phyloP scores from a whole-genome alignment of 805 yeast species.

The Candida parachauliodes region DNA sequence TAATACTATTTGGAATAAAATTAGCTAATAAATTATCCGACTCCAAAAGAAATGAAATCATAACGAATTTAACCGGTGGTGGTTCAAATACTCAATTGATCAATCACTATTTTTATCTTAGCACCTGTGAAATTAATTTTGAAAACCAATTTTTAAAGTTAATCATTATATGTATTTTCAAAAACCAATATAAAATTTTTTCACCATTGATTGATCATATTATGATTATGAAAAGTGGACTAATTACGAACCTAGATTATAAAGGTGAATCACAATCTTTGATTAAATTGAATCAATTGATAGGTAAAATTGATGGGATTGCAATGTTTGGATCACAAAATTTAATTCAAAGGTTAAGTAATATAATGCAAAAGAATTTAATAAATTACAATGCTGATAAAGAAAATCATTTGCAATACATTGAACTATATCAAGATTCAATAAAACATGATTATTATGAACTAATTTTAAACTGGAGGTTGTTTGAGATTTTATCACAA shows the following conservation, averaged over 20 bases:
- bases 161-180: conserved; percentile 25
- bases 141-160: conserved; percentile 31
- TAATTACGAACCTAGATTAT: conserved; percentile 29
- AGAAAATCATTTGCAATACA: conserved; percentile 26
- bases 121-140: conserved; percentile 26
- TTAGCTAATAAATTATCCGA: conserved; percentile 20
- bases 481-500: conserved; percentile 31
- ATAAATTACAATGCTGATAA: conserved; percentile 26
- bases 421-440: conserved; percentile 23
- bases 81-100: conserved; percentile 13
- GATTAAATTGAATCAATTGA: conserved; percentile 19
- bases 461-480: conserved; percentile 32
- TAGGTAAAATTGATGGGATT: conserved; percentile 30
- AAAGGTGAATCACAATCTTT: conserved; percentile 23
- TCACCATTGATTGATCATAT: conserved; percentile 18
- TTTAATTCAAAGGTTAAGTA: conserved; percentile 24
- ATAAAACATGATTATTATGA: conserved; percentile 24
- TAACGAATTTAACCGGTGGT: conserved; percentile 12
- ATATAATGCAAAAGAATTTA: conserved; percentile 19
- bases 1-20: conserved; percentile 26
- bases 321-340: conserved; percentile 24
- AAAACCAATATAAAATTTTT: conserved; percentile 18
- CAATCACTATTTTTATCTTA: conserved; percentile 25
- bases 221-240: conserved; percentile 22
- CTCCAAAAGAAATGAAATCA: conserved; percentile 13